These are phyloP conservation scores for Talaromyces liani DNA, from an alignment of 495 filamentous ascomycete species.

Conservation along the genomic window DNA sequence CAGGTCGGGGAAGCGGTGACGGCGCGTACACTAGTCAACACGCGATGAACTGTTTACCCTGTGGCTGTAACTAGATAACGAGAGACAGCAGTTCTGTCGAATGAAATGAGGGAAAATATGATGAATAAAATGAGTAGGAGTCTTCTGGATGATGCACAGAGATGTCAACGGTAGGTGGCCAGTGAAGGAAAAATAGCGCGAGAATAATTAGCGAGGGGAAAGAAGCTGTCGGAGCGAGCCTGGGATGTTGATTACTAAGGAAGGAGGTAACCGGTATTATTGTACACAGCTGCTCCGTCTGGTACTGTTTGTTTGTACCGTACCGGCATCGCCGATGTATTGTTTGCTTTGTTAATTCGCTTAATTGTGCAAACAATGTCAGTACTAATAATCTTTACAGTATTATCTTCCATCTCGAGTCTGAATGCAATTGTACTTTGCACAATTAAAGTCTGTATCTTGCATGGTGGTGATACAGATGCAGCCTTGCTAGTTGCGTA, in stretches of 20 bases:
- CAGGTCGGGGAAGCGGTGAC: constrained; percentile 30
- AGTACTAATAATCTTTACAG: not conserved
- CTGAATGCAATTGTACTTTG: not conserved
- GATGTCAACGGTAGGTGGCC: not conserved
- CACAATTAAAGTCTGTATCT: not conserved
- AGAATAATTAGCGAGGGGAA: not conserved
- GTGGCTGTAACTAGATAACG: not conserved
- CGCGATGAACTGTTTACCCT: not conserved
- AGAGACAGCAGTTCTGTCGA: not conserved
- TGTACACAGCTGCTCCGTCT: not conserved
- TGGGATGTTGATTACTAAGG: not conserved
- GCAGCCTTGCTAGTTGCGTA: not conserved
- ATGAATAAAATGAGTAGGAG: not conserved
- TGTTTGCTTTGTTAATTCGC: not conserved
- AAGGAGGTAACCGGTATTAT: not conserved
- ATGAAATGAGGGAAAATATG: not conserved
- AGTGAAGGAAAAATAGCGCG: not conserved
- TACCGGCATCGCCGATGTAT: not conserved
- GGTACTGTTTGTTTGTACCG: not conserved
- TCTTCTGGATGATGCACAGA: not conserved
- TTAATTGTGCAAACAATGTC: too few relatives aligned
- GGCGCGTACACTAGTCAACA: constrained; percentile 7
- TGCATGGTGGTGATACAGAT: not conserved
- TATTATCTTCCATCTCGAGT: not conserved
- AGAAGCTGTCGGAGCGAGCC: not conserved